A percentile compares a stretch with the other conserved stretches of the same genome.
Conservation (phyloP, 495 filamentous ascomycete genomes). For the Paragyromitra xinjiangensis region DNA sequence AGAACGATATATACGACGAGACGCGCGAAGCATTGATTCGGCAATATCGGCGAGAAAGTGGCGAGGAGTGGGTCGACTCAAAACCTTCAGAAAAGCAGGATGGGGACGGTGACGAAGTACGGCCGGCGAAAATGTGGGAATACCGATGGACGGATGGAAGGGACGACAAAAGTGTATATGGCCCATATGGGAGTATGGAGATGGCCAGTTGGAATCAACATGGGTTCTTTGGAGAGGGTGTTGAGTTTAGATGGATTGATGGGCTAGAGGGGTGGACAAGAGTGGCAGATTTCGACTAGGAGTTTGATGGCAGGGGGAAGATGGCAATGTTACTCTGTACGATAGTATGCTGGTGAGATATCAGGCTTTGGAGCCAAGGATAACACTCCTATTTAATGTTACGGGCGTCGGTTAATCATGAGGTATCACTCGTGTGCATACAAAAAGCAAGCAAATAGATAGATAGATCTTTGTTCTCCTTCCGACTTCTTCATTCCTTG, state of each 20-base stretch:
- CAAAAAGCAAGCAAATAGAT: not conserved
- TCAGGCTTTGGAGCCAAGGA: not conserved
- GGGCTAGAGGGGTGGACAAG: constrained; percentile 53
- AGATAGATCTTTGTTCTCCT: too few species aligned
- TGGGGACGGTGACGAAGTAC: constrained; percentile 32
- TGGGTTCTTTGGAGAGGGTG: constrained; percentile 92
- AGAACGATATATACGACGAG: constrained; percentile 86
- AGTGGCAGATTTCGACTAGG: constrained; percentile 50
- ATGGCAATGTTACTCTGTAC: constrained; percentile 15
- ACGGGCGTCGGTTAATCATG: not conserved
- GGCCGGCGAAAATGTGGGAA: constrained; percentile 70
- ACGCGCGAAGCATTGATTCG: constrained; percentile 85
- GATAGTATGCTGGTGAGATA: constrained; percentile 13
- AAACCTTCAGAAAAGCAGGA: constrained; percentile 39
- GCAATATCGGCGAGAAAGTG: constrained; percentile 85
- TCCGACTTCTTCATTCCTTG: too few species aligned
- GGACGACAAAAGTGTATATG: constrained; percentile 81
- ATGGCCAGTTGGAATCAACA: constrained; percentile 90
- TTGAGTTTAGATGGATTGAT: constrained; percentile 75
- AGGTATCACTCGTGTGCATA: constrained; percentile 4
- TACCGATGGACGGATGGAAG: constrained; percentile 88
- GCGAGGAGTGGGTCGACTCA: constrained; percentile 87
- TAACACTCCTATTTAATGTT: not conserved
- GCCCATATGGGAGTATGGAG: constrained; percentile 81
- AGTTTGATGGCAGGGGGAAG: not conserved